Base-by-base conservation (phyloP, 2,329 filamentous ascomycete species). In the Fusarium nodosum region DNA sequence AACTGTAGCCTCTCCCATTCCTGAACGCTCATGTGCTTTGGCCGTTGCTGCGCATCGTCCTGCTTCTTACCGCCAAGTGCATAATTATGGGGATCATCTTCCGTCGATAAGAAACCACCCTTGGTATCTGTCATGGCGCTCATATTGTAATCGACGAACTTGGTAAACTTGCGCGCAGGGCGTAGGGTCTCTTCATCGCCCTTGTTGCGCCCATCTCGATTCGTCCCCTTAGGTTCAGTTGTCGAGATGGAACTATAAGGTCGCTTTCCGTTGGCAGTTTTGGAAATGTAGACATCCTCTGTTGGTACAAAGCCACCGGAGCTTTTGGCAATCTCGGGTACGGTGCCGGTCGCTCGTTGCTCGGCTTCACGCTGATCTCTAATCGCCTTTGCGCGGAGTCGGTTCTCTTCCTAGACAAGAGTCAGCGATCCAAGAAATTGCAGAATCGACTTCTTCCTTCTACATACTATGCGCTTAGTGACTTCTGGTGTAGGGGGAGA, bases 81-180 rank as follows among this genome's bases (percentile, higher is more conserved):
- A 71, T 91, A 91, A 77, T 97, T 97, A 77, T 91, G 89, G 1
- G 96, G 96, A 79, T 99, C 96, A 76, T 99, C 96, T 66, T 95
- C 92, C 1, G 88, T 87, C n/a, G 91, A 92, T 69, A 99, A 81
- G 79, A 99, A 99, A 1, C 96, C 96, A 66, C 96, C 96, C 77
- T 97, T 97, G 1, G 95, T 98, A 79, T 99, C 96, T 9, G 91
- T 97, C 94, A 99, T 98, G 81, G 95, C 92, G 77, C 92, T 95
- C 81, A 99, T 96, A 79, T 99, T 96, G 82, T 97, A 98, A 77
- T 99, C 96, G 76, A 99, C 94, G 77, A 92, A 98, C 78, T 96
- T 95, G 64, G 92, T 89, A 72, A 98, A 97, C 76, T 97, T 97
- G 75, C 90, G 88, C 47, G 93, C 93, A 1, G 95, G 91, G 57